phyloP scores from a whole-genome alignment of 768 basidiomycete species.

The Phylloporus scabripes region DNA sequence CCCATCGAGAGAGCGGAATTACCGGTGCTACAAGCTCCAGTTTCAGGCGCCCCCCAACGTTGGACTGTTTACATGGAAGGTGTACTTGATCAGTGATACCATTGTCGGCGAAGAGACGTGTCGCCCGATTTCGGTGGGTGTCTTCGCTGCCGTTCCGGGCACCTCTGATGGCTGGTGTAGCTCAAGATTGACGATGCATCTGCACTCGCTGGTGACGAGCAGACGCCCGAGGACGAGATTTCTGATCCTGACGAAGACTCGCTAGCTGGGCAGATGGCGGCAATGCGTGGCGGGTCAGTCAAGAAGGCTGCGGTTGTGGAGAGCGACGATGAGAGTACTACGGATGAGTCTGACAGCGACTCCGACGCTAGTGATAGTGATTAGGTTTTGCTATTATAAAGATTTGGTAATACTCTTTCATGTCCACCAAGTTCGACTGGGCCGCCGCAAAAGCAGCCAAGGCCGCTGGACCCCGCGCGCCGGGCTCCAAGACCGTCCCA shows the following conservation, averaged over 20 bases:
- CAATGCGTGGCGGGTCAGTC: constrained; percentile 84
- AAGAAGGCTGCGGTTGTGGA: constrained; percentile 54
- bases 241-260: constrained; percentile 97
- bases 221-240: constrained; percentile 81
- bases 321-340: constrained; percentile 26
- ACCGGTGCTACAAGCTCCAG: constrained; percentile 82
- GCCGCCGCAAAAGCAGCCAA: constrained; percentile 55
- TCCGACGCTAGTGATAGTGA: constrained; percentile 30
- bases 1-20: constrained; percentile 45
- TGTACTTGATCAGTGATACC: constrained; percentile 82
- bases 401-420: not conserved
- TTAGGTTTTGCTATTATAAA: constrained; percentile 1
- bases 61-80: constrained; percentile 85
- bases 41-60: constrained; percentile 90
- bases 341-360: constrained; percentile 23
- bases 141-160: not conserved
- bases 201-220: constrained; percentile 50
- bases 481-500: constrained; percentile 57
- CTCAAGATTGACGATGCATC: constrained; percentile 79
- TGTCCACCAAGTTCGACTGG: constrained; percentile 36
- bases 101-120: constrained; percentile 77
- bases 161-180: constrained; percentile 34
- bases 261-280: constrained; percentile 95
- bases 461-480: constrained; percentile 50
- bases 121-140: constrained; percentile 65